Evolutionary conservation across 768 basidiomycete species (phyloP).

Genomic region (Pleurotus tuoliensis): DNA sequence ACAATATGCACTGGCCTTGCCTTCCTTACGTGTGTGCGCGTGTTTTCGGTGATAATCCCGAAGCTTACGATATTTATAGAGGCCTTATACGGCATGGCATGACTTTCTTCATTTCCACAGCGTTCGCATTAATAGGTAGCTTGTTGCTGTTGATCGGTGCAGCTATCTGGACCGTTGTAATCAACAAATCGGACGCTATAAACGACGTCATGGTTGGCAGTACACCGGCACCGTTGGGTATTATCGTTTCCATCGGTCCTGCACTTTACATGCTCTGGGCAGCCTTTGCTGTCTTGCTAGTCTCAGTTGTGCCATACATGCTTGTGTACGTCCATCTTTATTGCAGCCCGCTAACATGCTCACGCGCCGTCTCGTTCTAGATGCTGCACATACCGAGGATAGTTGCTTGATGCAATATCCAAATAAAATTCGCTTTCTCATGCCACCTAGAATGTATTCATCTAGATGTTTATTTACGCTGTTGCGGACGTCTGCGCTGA

Average conservation of each 20-base stretch:
- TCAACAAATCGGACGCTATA: conserved; percentile 58
- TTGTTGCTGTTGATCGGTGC: conserved; percentile 65
- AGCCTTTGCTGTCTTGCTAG: conserved; percentile 61
- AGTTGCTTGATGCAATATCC: conserved; percentile 13
- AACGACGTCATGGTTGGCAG: conserved; percentile 46
- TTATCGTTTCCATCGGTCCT: conserved; percentile 56
- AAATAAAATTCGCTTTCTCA: not conserved
- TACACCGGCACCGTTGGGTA: conserved; percentile 48
- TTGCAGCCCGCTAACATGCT: not conserved
- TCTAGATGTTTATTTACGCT: conserved; percentile 3
- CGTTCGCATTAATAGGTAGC: conserved; percentile 56
- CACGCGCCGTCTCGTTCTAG: conserved; percentile 27
- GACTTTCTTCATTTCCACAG: conserved; percentile 65
- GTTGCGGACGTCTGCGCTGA: not conserved
- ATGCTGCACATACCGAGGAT: conserved; percentile 80
- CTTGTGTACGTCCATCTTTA: conserved; percentile 52
- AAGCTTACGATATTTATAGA: conserved; percentile 29
- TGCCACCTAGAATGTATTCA: not conserved
- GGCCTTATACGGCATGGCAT: conserved; percentile 62
- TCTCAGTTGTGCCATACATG: conserved; percentile 71
- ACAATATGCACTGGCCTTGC: conserved; percentile 65
- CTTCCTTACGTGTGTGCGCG: conserved; percentile 52
- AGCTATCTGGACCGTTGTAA: conserved; percentile 73
- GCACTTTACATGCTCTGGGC: conserved; percentile 73
- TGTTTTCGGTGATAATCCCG: not conserved